Percentiles rank a stretch among this genome's conserved stretches.
phyloP scores from a whole-genome alignment of 371 early-diverging fungal genomes.

The Circinella umbellata region DNA sequence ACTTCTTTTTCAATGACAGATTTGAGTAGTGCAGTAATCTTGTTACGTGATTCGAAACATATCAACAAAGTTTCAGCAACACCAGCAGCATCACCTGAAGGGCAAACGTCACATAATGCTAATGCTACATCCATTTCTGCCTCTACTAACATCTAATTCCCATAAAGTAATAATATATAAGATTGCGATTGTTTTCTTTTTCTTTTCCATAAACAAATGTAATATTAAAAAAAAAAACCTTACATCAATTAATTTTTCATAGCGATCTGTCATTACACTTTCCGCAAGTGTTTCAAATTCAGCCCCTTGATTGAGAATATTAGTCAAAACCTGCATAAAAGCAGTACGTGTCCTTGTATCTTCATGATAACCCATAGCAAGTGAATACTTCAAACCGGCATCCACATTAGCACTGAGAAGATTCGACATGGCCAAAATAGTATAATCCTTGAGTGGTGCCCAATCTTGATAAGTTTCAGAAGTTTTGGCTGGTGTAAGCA shows the following conservation, averaged over 20 bases:
- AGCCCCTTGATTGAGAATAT: slow-evolving; percentile 85
- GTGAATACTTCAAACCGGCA: slow-evolving; percentile 84
- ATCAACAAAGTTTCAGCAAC: slow-evolving; percentile 76
- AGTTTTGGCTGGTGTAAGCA: slow-evolving; percentile 19
- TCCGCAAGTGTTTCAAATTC: slow-evolving; percentile 85
- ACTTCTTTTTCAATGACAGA: slow-evolving; percentile 85
- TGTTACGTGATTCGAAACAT: slow-evolving; percentile 79
- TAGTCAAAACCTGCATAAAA: slow-evolving; percentile 91
- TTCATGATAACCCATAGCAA: slow-evolving; percentile 91
- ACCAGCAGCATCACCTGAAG: slow-evolving; percentile 83
- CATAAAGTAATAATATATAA: too few species aligned
- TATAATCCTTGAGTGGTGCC: slow-evolving; percentile 75
- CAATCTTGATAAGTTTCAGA: slow-evolving; percentile 54
- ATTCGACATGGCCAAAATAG: slow-evolving; percentile 87
- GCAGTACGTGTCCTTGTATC: slow-evolving; percentile 86
- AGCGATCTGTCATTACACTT: slow-evolving; percentile 73
- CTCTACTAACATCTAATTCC: slow-evolving; percentile 58
- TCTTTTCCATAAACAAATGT: too few species aligned
- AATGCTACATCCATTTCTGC: slow-evolving; percentile 77
- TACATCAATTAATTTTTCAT: slow-evolving; percentile 76
- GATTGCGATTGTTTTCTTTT: too few species aligned
- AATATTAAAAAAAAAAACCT: slow-evolving; percentile 15
- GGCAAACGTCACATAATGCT: slow-evolving; percentile 87
- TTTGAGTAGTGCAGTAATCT: slow-evolving; percentile 72
- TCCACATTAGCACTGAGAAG: slow-evolving; percentile 91